Evolutionary conservation across 2,329 filamentous ascomycete species (phyloP).

Genomic region (Ophiostoma angusticollis): DNA sequence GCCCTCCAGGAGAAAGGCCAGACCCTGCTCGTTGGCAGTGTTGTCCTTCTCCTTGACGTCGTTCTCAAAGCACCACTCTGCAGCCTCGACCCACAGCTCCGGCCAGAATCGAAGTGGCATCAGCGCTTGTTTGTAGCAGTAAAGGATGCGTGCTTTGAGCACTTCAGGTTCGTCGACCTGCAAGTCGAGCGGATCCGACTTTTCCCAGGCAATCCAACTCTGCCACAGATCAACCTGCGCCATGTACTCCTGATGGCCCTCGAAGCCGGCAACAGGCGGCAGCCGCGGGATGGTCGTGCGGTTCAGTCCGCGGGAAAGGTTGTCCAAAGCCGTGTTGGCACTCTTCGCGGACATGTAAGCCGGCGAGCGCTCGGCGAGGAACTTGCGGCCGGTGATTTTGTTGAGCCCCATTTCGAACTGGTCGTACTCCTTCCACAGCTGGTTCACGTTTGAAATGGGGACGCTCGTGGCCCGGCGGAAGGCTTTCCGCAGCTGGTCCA

Average conservation of each 20-base stretch:
- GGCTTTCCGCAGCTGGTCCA: constrained; percentile 81
- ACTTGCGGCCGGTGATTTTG: constrained; percentile 87
- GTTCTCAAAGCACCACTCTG: constrained; percentile 82
- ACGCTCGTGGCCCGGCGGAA: constrained; percentile 84
- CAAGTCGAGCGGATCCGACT: constrained; percentile 77
- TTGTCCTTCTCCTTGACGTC: constrained; percentile 49
- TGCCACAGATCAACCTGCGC: constrained; percentile 84
- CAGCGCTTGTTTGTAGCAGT: constrained; percentile 84
- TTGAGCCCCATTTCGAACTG: constrained; percentile 90
- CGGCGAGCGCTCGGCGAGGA: constrained; percentile 83
- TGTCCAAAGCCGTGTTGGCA: constrained; percentile 80
- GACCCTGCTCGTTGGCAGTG: constrained; percentile 48
- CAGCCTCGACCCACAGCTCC: constrained; percentile 89
- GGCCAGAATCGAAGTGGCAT: constrained; percentile 94
- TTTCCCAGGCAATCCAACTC: constrained; percentile 91
- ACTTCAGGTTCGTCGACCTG: constrained; percentile 65
- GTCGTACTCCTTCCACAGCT: constrained; percentile 94
- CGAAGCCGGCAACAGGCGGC: constrained; percentile 72
- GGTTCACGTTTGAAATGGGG: constrained; percentile 70
- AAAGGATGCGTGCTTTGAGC: constrained; percentile 69
- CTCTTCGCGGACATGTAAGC: constrained; percentile 93
- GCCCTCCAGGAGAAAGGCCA: constrained; percentile 69
- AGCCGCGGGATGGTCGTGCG: constrained; percentile 69
- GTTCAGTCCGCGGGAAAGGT: constrained; percentile 64
- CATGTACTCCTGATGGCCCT: constrained; percentile 72